Evolutionary conservation across 768 basidiomycete species (phyloP).

Genomic region (Lentinula aciculospora): DNA sequence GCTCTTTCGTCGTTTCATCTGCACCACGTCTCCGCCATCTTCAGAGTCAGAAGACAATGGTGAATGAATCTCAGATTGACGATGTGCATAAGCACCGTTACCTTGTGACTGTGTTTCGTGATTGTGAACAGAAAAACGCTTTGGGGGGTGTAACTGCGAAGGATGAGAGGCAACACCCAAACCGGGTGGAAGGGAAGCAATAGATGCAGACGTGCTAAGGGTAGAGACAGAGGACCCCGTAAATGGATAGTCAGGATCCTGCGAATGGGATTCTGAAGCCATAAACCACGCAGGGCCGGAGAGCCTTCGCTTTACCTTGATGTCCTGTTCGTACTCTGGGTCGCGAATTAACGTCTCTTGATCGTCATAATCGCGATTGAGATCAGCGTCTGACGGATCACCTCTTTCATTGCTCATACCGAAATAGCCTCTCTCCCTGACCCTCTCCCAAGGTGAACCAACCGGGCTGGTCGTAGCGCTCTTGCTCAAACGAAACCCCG

Average conservation of each 20-base stretch:
- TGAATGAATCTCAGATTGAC: constrained; percentile 22
- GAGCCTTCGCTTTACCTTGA: not conserved
- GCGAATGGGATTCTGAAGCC: not conserved
- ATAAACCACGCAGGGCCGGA: constrained; percentile 5
- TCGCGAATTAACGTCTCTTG: not conserved
- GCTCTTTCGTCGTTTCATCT: not conserved
- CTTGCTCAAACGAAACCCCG: constrained; percentile 36
- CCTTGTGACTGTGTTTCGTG: constrained; percentile 14
- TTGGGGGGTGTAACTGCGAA: constrained; percentile 19
- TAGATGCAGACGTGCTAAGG: not conserved
- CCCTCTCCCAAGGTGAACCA: constrained; percentile 27
- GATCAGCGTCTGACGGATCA: constrained; percentile 13
- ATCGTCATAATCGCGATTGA: not conserved
- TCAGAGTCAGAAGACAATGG: constrained; percentile 24
- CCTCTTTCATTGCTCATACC: constrained; percentile 32
- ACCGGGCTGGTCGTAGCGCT: constrained; percentile 68
- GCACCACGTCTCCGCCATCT: constrained; percentile 1
- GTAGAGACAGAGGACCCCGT: not conserved
- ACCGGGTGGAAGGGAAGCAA: constrained; percentile 11
- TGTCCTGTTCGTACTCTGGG: not conserved
- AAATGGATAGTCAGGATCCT: not conserved
- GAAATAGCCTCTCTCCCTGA: constrained; percentile 36
- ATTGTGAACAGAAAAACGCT: constrained; percentile 19
- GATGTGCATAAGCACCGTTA: not conserved
- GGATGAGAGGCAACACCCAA: constrained; percentile 10